Conservation (phyloP, 2,329 filamentous ascomycete genomes). For the Xylariaceae sp. region DNA sequence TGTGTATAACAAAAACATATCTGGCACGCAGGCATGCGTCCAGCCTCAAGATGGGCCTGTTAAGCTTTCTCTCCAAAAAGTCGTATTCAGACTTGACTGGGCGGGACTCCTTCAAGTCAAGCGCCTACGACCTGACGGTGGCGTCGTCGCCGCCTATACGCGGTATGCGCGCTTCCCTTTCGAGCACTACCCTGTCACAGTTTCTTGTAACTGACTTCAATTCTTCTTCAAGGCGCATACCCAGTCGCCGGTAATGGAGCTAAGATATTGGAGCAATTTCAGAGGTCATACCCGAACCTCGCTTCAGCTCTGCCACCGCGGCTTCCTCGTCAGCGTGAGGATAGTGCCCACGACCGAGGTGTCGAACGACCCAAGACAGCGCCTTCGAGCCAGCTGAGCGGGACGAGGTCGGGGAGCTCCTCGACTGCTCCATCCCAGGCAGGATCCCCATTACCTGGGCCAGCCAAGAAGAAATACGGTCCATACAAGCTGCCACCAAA, state of each 20-base stretch:
- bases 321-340: slow-evolving; percentile 28
- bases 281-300: slow-evolving; percentile 30
- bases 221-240: slow-evolving; percentile 31
- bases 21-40: slow-evolving; percentile 2
- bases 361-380: slow-evolving; percentile 36
- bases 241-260: slow-evolving; percentile 38
- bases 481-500: slow-evolving; percentile 26
- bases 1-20: background rate
- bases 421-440: slow-evolving; percentile 11
- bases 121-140: slow-evolving; percentile 35
- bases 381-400: slow-evolving; percentile 18
- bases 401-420: slow-evolving; percentile 16
- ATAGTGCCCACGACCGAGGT: slow-evolving; percentile 21
- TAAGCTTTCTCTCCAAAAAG: slow-evolving; percentile 32
- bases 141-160: slow-evolving; percentile 33
- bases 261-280: slow-evolving; percentile 33
- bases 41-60: slow-evolving; percentile 30
- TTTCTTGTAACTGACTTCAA: slow-evolving; percentile 16
- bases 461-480: slow-evolving; percentile 23
- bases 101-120: slow-evolving; percentile 27
- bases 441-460: slow-evolving; percentile 8
- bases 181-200: slow-evolving; percentile 16
- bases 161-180: slow-evolving; percentile 27
- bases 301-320: slow-evolving; percentile 28
- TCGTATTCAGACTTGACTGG: slow-evolving; percentile 15